phyloP scores from a whole-genome alignment of 106 monocot genomes.

The Agapanthus africanus region DNA sequence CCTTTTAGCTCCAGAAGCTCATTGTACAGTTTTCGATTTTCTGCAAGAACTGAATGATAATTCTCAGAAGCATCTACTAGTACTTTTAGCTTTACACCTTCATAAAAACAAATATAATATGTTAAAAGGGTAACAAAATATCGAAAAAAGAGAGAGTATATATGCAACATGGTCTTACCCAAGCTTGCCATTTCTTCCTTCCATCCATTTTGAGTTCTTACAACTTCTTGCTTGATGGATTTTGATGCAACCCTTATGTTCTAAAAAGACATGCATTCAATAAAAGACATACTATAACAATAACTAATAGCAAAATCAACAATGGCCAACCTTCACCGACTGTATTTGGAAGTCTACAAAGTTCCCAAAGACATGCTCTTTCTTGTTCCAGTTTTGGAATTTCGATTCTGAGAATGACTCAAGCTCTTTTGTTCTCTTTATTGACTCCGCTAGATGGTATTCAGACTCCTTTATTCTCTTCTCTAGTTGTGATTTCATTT shows the following conservation, averaged over 20 bases:
- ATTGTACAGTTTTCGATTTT: constrained; percentile 84
- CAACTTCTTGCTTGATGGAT: constrained; percentile 55
- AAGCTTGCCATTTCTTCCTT: constrained; percentile 48
- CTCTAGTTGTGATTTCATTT: constrained; percentile 21
- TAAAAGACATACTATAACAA: not conserved
- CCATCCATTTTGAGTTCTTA: constrained; percentile 47
- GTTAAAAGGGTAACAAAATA: not conserved
- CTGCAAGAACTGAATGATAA: constrained; percentile 75
- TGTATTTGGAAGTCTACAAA: constrained; percentile 51
- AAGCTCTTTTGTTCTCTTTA: constrained; percentile 45
- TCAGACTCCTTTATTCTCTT: constrained; percentile 52
- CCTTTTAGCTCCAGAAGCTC: constrained; percentile 96
- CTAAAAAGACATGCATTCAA: constrained; percentile 21
- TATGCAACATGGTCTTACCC: constrained; percentile 28
- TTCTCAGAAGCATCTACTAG: constrained; percentile 88
- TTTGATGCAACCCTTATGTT: constrained; percentile 50
- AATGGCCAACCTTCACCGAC: constrained; percentile 50
- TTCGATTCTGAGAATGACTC: constrained; percentile 52
- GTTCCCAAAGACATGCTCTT: constrained; percentile 45
- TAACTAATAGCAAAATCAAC: constrained; percentile 6
- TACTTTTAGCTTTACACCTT: constrained; percentile 68
- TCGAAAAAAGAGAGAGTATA: not conserved
- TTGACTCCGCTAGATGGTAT: constrained; percentile 47
- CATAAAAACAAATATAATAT: constrained; percentile 7
- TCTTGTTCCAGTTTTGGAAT: constrained; percentile 59